Percentiles rank a stretch among this genome's conserved stretches.
Conservation (phyloP, 306 rosid genomes). For the Fragaria nilgerrensis region DNA sequence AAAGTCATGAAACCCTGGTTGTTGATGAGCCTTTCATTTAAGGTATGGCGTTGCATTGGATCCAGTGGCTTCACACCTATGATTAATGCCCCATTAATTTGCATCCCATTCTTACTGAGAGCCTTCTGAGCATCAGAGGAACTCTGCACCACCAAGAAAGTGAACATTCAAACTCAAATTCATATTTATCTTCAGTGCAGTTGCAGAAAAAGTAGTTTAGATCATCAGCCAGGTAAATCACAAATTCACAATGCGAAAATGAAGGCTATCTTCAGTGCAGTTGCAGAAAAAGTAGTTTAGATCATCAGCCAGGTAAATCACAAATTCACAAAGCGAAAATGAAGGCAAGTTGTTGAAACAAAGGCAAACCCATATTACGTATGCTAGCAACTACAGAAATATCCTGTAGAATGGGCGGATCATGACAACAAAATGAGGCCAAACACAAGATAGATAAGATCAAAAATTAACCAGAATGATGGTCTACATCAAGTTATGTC, state of each 20-base stretch:
- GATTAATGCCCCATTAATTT: conserved; percentile 81
- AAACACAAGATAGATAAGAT: background rate
- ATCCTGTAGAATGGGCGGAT: background rate
- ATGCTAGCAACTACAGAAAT: background rate
- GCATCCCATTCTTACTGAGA: conserved; percentile 83
- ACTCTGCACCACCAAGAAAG: conserved; percentile 56
- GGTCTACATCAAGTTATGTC: background rate
- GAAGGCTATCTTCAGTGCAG: background rate
- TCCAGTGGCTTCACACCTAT: conserved; percentile 94
- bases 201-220: background rate
- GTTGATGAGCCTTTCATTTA: conserved; percentile 57
- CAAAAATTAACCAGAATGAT: background rate
- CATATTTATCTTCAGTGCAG: background rate
- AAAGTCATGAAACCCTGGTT: conserved; percentile 75
- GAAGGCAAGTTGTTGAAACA: background rate
- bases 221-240: background rate
- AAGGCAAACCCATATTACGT: background rate
- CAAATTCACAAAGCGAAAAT: background rate
- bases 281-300: background rate
- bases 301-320: background rate
- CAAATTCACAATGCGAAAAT: background rate
- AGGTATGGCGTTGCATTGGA: conserved; percentile 84
- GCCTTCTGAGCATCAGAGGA: conserved; percentile 90
- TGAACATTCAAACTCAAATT: background rate
- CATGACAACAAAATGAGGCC: background rate